Base-by-base conservation (phyloP, 1,284 basidiomycete genomes). In the Mycosarcoma mackinlayi region DNA sequence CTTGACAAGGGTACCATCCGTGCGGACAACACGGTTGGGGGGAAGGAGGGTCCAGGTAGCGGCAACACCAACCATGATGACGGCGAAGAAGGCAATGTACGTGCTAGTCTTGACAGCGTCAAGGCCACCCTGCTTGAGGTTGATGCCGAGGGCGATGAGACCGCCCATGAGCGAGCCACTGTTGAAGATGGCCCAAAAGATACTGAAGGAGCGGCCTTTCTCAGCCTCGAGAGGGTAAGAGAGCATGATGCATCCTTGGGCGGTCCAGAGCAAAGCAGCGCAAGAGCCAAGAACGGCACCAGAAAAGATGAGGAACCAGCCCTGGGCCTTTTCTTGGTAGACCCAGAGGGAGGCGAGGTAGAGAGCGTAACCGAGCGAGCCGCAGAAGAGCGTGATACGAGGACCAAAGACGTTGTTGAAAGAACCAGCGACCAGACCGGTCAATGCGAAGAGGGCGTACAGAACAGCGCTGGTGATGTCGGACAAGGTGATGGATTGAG, bases 211-310 rank as follows among this genome's bases (percentile, higher is more conserved):
- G 4, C 63, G 53, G n/a, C 92, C 92, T 83, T 94, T 94, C 80
- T 67, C 83, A 76, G 79, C 90, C 89, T 30, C 85, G 0, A 81
- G 91, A 0, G 91, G 89, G 80, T 93, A 94, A 1, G 90, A 87
- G 76, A 93, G 85, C 89, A 93, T 93, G 69, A 93, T 84, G 7
- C 88, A 88, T 13, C 92, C 92, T 77, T 93, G 92, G 6, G 78
- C 77, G 13, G 74, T 72, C 80, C 81, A 81, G 19, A 93, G 85
- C 25, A 93, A 80, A 35, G 90, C 91, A 13, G 92, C 92, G 76
- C 90, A 92, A 49, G 92, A 77, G 42, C 92, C 92, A 18, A 94
- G 88, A 55, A 93, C 84, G 21, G 90, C 91, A 28, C 92, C 92
- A 0, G 91, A 87, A 23, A 86, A 87, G 71, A 93, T 89, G 48